These are phyloP conservation scores for Diaporthe sp. DNA, from an alignment of 2,329 filamentous ascomycete species.

Conservation along the genomic window DNA sequence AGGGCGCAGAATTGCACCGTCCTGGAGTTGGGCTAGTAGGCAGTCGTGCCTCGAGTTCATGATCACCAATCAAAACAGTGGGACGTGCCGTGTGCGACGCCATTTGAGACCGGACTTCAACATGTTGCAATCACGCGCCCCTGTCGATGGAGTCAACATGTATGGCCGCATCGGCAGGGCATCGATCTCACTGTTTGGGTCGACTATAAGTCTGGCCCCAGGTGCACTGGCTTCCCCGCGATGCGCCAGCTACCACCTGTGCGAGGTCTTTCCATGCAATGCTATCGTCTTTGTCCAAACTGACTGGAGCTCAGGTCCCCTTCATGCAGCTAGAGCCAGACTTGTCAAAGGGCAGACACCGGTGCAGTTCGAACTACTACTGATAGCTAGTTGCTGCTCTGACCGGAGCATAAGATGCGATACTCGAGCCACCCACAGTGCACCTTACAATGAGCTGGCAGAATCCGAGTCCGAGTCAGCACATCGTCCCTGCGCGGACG, in stretches of 20 bases:
- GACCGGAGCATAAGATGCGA: too few relatives aligned
- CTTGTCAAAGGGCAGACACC: not conserved
- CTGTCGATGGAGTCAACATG: not conserved
- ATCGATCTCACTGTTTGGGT: not conserved
- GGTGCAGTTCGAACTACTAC: not conserved
- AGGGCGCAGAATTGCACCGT: not conserved
- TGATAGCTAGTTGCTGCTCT: conserved; percentile 10
- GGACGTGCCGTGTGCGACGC: not conserved
- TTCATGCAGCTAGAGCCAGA: too few relatives aligned
- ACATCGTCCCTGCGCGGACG: too few relatives aligned
- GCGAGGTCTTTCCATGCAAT: too few relatives aligned
- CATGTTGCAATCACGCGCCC: not conserved
- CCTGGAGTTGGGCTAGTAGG: conserved; percentile 18
- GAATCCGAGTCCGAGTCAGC: too few relatives aligned
- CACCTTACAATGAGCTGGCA: too few relatives aligned
- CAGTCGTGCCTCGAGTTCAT: accelerated
- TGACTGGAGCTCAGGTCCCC: too few relatives aligned
- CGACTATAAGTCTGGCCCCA: not conserved
- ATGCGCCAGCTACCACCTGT: too few relatives aligned
- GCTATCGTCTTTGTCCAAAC: too few relatives aligned
- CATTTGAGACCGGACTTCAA: not conserved
- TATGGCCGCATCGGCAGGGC: not conserved
- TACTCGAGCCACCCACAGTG: too few relatives aligned
- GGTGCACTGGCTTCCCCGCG: not conserved
- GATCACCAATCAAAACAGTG: not conserved